These are phyloP conservation scores for Leishmania tarentolae DNA, from an alignment of 208 protist species.

Conservation along the genomic window DNA sequence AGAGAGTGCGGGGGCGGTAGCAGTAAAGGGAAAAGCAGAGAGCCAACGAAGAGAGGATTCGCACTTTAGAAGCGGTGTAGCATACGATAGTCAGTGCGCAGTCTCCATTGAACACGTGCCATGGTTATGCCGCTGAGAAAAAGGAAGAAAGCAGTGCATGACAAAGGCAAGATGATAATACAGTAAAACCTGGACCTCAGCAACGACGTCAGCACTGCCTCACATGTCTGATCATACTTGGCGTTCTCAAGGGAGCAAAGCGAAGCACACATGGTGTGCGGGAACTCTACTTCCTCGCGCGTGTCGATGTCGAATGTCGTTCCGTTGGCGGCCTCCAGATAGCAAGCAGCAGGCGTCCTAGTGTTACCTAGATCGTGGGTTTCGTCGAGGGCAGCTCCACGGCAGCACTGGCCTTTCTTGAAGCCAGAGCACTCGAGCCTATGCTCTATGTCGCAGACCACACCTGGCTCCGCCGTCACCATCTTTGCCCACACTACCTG, in stretches of 20 bases:
- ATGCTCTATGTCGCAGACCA: constrained; percentile 44
- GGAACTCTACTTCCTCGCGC: constrained; percentile 33
- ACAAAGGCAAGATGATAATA: not conserved
- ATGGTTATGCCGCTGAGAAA: constrained; percentile 7
- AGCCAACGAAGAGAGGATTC: not conserved
- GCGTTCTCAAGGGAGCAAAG: constrained; percentile 25
- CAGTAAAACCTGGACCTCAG: constrained; percentile 12
- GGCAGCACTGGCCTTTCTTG: constrained; percentile 42
- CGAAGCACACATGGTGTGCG: constrained; percentile 26
- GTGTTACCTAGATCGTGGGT: no score
- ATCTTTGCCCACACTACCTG: constrained; percentile 24
- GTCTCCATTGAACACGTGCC: constrained; percentile 12
- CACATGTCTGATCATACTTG: constrained; percentile 14
- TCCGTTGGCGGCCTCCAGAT: constrained; percentile 34
- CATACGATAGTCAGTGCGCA: constrained; percentile 10
- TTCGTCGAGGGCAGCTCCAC: constrained; percentile 20
- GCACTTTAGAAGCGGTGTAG: constrained; percentile 19
- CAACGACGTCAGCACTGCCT: constrained; percentile 15
- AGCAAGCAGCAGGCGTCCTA: constrained; percentile 27
- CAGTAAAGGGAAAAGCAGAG: no score
- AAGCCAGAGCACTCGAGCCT: constrained; percentile 54
- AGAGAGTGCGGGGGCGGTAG: no score
- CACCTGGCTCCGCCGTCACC: constrained; percentile 16
- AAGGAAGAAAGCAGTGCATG: constrained; percentile 7
- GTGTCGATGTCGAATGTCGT: constrained; percentile 43